Percentiles rank a stretch among this genome's conserved stretches.
Conservation (phyloP, 148 eudicot genomes). For the Cornus florida region DNA sequence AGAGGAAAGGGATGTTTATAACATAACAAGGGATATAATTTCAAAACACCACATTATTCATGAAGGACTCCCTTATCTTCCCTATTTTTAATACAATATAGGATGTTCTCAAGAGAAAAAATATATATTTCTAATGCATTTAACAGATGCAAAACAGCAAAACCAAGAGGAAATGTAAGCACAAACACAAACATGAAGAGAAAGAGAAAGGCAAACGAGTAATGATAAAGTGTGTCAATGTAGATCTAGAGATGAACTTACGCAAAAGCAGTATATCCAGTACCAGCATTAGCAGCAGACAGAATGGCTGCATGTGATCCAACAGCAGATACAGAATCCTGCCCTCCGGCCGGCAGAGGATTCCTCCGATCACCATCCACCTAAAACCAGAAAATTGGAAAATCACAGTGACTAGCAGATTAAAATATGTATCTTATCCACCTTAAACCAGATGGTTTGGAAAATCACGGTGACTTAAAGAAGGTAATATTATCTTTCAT, state of each 20-base stretch:
- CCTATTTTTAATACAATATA: background rate
- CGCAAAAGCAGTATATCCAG: conserved; percentile 88
- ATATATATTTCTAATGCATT: too few species aligned
- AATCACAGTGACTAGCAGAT: too few species aligned
- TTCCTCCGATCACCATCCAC: conserved; percentile 78
- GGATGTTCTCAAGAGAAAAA: too few species aligned
- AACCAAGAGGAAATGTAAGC: background rate
- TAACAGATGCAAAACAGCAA: background rate
- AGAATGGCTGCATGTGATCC: conserved; percentile 61
- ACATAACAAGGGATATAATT: background rate
- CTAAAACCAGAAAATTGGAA: conserved; percentile 34
- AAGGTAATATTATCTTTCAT: background rate
- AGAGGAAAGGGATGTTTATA: background rate
- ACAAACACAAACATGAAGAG: background rate
- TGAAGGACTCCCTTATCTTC: background rate
- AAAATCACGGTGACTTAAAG: background rate
- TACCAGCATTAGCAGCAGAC: conserved; percentile 75
- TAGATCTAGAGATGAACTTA: conserved; percentile 39
- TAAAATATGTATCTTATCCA: conserved; percentile 32
- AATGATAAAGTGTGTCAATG: background rate
- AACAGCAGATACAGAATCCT: conserved; percentile 48
- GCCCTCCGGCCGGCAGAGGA: conserved; percentile 45
- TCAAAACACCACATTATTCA: background rate
- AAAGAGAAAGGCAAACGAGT: background rate
- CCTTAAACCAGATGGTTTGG: conserved; percentile 36